A percentile compares a stretch with the other conserved stretches of the same genome.
Evolutionary conservation across 2,329 filamentous ascomycete species (phyloP).

Genomic region (Pleomassaria siparia): DNA sequence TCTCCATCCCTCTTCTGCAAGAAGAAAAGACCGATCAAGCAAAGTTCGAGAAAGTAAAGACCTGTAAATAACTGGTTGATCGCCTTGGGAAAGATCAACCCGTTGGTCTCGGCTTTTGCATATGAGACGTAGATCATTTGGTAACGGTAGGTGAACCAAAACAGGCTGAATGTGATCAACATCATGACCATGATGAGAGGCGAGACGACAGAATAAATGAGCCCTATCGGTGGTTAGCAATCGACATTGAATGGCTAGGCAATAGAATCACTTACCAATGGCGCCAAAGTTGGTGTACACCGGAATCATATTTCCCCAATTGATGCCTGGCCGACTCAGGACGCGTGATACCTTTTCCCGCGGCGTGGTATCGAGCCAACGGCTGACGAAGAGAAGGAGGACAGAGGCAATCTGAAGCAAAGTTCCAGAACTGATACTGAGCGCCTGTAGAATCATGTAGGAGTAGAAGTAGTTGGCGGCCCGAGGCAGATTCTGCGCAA

Average conservation of each 20-base stretch:
- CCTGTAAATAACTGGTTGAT: slow-evolving; percentile 96
- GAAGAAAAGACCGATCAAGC: slow-evolving; percentile 87
- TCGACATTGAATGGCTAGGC: background rate
- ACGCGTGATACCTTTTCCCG: slow-evolving; percentile 84
- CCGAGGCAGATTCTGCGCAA: slow-evolving; percentile 79
- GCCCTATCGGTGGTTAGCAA: slow-evolving; percentile 41
- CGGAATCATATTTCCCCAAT: slow-evolving; percentile 93
- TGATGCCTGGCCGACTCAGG: slow-evolving; percentile 72
- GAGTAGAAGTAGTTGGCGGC: slow-evolving; percentile 98
- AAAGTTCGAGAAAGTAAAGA: slow-evolving; percentile 91
- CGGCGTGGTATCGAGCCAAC: slow-evolving; percentile 79
- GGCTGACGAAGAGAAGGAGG: slow-evolving; percentile 75
- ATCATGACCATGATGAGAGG: slow-evolving; percentile 92
- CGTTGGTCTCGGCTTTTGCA: slow-evolving; percentile 87
- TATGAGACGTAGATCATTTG: slow-evolving; percentile 94
- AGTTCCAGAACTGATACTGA: slow-evolving; percentile 87
- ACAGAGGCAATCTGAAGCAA: slow-evolving; percentile 81
- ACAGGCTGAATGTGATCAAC: slow-evolving; percentile 83
- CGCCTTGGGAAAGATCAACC: slow-evolving; percentile 85
- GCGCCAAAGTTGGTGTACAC: slow-evolving; percentile 96
- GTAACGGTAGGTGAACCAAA: slow-evolving; percentile 96
- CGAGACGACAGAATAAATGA: slow-evolving; percentile 86
- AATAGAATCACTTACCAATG: slow-evolving; percentile 62
- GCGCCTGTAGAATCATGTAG: slow-evolving; percentile 93
- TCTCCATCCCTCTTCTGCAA: slow-evolving; percentile 62